These are phyloP conservation scores for Pichia pseudocactophila DNA, from an alignment of 805 yeast species.

Conservation along the genomic window DNA sequence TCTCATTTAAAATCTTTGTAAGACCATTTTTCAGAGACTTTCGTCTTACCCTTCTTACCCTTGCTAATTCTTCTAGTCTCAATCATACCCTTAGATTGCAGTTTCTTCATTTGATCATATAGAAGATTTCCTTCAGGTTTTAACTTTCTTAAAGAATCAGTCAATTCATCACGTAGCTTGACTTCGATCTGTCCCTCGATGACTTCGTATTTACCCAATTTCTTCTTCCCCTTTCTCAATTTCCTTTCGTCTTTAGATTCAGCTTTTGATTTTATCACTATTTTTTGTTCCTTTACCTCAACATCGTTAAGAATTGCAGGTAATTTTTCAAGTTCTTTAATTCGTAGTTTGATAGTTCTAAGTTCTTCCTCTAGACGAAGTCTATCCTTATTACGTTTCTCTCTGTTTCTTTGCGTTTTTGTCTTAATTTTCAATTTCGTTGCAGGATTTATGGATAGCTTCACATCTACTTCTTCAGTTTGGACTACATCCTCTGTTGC, in stretches of 20 bases:
- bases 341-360: conserved; percentile 49
- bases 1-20: conserved; percentile 74
- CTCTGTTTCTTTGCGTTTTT: conserved; percentile 63
- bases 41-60: conserved; percentile 59
- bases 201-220: conserved; percentile 34
- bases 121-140: conserved; percentile 87
- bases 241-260: conserved; percentile 17
- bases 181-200: conserved; percentile 50
- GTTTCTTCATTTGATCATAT: conserved; percentile 68
- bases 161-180: conserved; percentile 80
- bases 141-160: conserved; percentile 73
- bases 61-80: conserved; percentile 70
- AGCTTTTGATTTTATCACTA: conserved; percentile 7
- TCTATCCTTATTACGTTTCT: conserved; percentile 53
- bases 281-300: conserved; percentile 3
- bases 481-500: conserved; percentile 30
- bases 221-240: conserved; percentile 26
- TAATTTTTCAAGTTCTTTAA: conserved; percentile 48
- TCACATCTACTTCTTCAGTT: conserved; percentile 19
- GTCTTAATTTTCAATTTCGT: conserved; percentile 67
- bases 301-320: conserved; percentile 32
- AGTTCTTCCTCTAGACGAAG: conserved; percentile 43
- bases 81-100: conserved; percentile 79
- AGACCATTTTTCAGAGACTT: conserved; percentile 86
- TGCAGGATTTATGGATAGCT: conserved; percentile 64